A percentile compares a stretch with the other conserved stretches of the same genome.
Evolutionary conservation across 345 rosid species (phyloP).

Genomic region (Ailanthus altissimus): DNA sequence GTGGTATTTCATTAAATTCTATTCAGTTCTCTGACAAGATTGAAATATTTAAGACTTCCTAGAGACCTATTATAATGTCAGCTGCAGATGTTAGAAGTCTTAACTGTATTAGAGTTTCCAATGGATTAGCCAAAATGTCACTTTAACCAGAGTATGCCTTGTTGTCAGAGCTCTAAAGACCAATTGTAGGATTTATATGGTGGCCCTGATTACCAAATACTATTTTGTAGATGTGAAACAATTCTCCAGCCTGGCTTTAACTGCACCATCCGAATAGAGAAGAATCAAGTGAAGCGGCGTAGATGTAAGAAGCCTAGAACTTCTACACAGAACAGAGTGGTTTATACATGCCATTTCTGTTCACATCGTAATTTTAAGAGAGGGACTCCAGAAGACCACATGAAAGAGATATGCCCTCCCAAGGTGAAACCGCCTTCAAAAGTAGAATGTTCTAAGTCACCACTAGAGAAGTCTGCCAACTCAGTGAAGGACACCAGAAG

Average conservation of each 20-base stretch:
- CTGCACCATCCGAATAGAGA: constrained; percentile 67
- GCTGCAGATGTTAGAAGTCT: background rate
- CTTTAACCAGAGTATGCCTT: background rate
- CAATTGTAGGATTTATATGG: background rate
- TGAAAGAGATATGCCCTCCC: constrained; percentile 47
- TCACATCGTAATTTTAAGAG: constrained; percentile 50
- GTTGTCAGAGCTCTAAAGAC: background rate
- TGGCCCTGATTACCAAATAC: constrained; percentile 8
- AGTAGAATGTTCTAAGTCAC: constrained; percentile 21
- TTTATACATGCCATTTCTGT: constrained; percentile 69
- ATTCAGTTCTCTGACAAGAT: background rate
- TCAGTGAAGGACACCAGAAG: constrained; percentile 18
- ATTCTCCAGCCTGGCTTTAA: constrained; percentile 72
- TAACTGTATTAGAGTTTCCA: background rate
- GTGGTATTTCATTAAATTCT: background rate
- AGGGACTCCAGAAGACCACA: constrained; percentile 53
- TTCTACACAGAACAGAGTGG: constrained; percentile 56
- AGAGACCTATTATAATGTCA: background rate
- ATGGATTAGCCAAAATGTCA: background rate
- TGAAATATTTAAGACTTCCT: background rate
- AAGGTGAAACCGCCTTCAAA: constrained; percentile 20
- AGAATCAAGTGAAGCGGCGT: constrained; percentile 35
- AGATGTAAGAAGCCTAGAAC: constrained; percentile 35
- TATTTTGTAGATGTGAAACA: constrained; percentile 68
- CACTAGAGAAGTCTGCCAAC: constrained; percentile 13